These are phyloP conservation scores for Cutaneotrichosporon sp. DNA, from an alignment of 1,284 basidiomycete genomes.

Conservation along the genomic window DNA sequence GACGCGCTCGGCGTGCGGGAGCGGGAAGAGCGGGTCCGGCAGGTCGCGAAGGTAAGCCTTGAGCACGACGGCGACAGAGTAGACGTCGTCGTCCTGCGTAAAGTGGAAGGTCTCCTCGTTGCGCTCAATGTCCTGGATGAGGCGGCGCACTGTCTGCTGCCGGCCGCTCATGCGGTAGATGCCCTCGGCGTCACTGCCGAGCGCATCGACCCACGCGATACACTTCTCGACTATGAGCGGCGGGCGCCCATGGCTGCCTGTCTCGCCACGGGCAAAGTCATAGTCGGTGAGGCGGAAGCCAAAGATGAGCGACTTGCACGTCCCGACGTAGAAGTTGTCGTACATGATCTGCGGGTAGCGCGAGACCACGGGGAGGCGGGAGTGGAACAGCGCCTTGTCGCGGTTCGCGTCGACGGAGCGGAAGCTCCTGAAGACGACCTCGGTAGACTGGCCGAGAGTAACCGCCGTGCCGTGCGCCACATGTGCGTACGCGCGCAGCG, in stretches of 20 bases:
- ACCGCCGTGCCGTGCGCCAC: conserved; percentile 60
- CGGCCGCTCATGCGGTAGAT: conserved; percentile 65
- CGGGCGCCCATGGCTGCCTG: conserved; percentile 62
- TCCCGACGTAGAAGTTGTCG: conserved; percentile 63
- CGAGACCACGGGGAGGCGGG: conserved; percentile 9
- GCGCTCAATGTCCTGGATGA: conserved; percentile 85
- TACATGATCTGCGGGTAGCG: conserved; percentile 38
- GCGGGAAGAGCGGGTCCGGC: conserved; percentile 89
- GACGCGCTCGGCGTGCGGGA: conserved; percentile 76
- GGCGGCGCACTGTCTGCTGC: conserved; percentile 72
- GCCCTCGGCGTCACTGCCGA: conserved; percentile 76
- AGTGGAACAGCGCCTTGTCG: conserved; percentile 55
- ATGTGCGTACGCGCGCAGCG: conserved; percentile 72
- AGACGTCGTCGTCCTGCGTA: conserved; percentile 75
- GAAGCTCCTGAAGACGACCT: conserved; percentile 57
- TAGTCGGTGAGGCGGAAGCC: conserved; percentile 91
- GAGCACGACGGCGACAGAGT: conserved; percentile 83
- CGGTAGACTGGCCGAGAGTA: conserved; percentile 61
- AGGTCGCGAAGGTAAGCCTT: conserved; percentile 87
- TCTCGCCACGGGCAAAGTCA: conserved; percentile 74
- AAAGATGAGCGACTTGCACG: conserved; percentile 78
- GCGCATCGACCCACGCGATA: conserved; percentile 77
- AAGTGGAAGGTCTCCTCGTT: conserved; percentile 86
- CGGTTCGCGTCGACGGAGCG: conserved; percentile 68
- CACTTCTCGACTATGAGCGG: conserved; percentile 85